Conservation (phyloP, 192 early-diverging fungal genomes). For the Physocladia obscura region DNA sequence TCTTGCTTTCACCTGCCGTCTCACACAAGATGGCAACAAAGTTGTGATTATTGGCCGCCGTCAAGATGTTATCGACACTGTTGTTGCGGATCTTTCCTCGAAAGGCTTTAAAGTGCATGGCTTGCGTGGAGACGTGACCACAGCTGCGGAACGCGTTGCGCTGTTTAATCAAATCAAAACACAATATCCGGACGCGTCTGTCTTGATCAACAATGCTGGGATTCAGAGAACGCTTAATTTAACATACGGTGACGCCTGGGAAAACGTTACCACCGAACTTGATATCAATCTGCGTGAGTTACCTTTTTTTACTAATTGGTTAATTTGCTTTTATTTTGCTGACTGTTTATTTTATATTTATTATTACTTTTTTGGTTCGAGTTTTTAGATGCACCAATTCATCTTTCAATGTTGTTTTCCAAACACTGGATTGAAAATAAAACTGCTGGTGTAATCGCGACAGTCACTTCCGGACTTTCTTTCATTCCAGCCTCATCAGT, state of each 20-base stretch:
- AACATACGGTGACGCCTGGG: background rate
- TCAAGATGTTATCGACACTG: constrained; percentile 10
- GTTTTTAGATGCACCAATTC: constrained; percentile 30
- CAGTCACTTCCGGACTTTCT: constrained; percentile 32
- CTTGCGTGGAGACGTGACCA: constrained; percentile 24
- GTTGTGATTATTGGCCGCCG: constrained; percentile 33
- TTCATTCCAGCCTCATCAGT: constrained; percentile 26
- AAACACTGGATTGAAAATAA: constrained; percentile 23
- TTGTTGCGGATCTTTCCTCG: background rate
- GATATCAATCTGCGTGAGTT: constrained; percentile 18
- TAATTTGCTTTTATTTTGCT: too few relatives aligned
- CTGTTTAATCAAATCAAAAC: background rate
- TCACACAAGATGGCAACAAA: constrained; percentile 14
- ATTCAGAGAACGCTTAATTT: constrained; percentile 25
- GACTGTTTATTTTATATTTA: too few relatives aligned
- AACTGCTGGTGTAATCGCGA: constrained; percentile 16
- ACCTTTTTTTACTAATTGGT: constrained; percentile 16
- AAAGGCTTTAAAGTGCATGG: constrained; percentile 3
- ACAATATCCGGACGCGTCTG: background rate
- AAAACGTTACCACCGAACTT: constrained; percentile 8
- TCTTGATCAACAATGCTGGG: constrained; percentile 28
- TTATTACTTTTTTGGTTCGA: too few relatives aligned
- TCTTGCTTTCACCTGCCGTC: constrained; percentile 22
- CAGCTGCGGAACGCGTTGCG: background rate
- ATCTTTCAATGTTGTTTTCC: constrained; percentile 25